Evolutionary conservation across 2,329 filamentous ascomycete genomes (phyloP).

Genomic region (Stagonosporopsis tanaceti): DNA sequence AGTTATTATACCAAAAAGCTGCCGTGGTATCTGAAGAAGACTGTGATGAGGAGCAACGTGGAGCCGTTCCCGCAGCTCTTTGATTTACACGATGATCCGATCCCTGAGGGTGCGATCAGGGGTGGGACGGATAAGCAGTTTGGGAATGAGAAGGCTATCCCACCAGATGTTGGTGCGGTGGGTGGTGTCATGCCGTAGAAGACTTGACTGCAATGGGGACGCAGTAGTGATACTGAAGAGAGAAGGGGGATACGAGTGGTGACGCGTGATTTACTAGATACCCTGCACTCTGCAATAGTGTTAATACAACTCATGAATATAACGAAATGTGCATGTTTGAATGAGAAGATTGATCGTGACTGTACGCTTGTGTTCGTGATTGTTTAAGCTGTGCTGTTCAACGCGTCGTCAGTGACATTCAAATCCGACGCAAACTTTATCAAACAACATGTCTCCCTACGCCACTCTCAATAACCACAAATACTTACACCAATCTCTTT

Average conservation of each 20-base stretch:
- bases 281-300: background rate
- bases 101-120: conserved; percentile 12
- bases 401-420: background rate
- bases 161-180: background rate
- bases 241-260: background rate
- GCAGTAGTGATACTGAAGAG: background rate
- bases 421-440: background rate
- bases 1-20: conserved; percentile 41
- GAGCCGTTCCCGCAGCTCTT: conserved; percentile 37
- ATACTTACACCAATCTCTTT: background rate
- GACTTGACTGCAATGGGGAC: background rate
- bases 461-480: background rate
- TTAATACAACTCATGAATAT: no score
- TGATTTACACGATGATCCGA: conserved; percentile 29
- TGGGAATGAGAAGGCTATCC: conserved; percentile 7
- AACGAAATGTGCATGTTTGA: no score
- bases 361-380: background rate
- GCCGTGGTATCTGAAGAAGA: conserved; percentile 49
- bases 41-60: conserved; percentile 42
- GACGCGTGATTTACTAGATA: background rate
- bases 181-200: background rate
- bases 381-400: background rate
- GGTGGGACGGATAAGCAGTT: conserved; percentile 1
- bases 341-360: background rate
- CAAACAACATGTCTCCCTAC: background rate